Percentiles rank a stretch among this genome's conserved stretches.
Conservation (phyloP, 371 early-diverging fungal genomes). For the Haplosporangium sp. region DNA sequence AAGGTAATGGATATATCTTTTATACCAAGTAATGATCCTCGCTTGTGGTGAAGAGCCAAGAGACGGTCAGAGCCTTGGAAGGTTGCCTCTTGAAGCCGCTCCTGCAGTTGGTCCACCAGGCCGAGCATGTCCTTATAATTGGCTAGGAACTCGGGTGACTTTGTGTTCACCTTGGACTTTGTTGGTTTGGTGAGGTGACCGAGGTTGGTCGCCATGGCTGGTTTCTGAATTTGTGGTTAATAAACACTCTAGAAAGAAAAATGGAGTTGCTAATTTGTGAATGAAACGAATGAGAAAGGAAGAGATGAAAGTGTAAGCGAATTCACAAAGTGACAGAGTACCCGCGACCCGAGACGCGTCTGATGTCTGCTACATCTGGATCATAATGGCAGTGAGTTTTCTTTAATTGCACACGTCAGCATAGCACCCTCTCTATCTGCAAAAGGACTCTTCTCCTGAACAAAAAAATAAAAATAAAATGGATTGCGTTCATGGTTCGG, state of each 20-base stretch:
- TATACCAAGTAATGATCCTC: conserved; percentile 74
- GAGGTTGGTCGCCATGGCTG: conserved; percentile 29
- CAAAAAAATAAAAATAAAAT: too few relatives aligned
- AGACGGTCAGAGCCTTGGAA: conserved; percentile 69
- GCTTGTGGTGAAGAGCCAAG: conserved; percentile 68
- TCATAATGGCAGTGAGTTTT: not conserved
- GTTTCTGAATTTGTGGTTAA: too few relatives aligned
- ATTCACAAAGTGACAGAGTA: not conserved
- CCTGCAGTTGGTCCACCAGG: conserved; percentile 64
- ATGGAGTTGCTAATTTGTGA: not conserved
- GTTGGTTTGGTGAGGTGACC: conserved; percentile 47
- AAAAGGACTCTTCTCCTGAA: too few relatives aligned
- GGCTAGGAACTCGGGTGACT: conserved; percentile 64
- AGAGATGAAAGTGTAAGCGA: not conserved
- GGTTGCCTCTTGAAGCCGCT: conserved; percentile 67
- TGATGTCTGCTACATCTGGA: not conserved
- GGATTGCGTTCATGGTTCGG: too few relatives aligned
- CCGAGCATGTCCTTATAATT: conserved; percentile 71
- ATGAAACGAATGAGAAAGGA: not conserved
- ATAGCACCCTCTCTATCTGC: too few relatives aligned
- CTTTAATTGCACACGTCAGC: too few relatives aligned
- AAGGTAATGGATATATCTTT: not conserved
- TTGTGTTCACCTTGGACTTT: conserved; percentile 52
- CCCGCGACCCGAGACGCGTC: not conserved
- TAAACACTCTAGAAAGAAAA: too few relatives aligned